Base-by-base conservation (phyloP, 2,329 filamentous ascomycete species). In the Cladosporium sp. region DNA sequence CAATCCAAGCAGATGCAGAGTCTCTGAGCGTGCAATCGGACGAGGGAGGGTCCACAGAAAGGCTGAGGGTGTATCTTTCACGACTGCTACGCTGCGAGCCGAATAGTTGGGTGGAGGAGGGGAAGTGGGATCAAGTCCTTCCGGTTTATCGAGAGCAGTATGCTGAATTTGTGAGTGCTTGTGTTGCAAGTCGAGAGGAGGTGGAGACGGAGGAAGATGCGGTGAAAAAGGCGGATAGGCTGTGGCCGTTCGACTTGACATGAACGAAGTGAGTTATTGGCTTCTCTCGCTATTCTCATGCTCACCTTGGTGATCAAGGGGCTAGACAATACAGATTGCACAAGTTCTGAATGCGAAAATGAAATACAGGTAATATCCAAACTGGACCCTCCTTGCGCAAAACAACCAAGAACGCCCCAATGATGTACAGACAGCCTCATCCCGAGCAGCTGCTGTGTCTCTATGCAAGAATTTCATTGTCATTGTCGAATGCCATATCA, bases 31-130 rank as follows among this genome's bases (percentile, higher is more conserved):
- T n/a, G 12, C 11, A 28, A 8, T 40, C 44, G 28, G 66, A 67
- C 35, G 33, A 59, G n/a, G 23, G 40, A 52, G 52, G 18, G 28
- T 31, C 52, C 52, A 56, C 29, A 26, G 23, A 46, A 49, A 21
- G 37, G 44, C 52, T 58, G 35, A 33, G 29, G 21, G 35, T 23
- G 52, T 46, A 29, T 57, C 35, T 64, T 28, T 40, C 50, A 8
- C 44, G 50, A 46, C 28, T 58, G 29, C 52, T 58, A 11, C 21
- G 53, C 16, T 64, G 62, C 46, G 62, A 57, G 7, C 49, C 23
- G 21, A 37, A 64, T 33, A 52, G 62, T 35, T 64, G 62, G 62
- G 28, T 64, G 4, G 62, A 57, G 35, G 62, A 12, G 16, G 40
- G 37, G 3, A 49, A 37, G 29, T 64, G 62, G 62, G 52, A 64